Evolutionary conservation across 225 moss, liverwort and hornwort species (phyloP).

Genomic region (Sphagnum contortum): DNA sequence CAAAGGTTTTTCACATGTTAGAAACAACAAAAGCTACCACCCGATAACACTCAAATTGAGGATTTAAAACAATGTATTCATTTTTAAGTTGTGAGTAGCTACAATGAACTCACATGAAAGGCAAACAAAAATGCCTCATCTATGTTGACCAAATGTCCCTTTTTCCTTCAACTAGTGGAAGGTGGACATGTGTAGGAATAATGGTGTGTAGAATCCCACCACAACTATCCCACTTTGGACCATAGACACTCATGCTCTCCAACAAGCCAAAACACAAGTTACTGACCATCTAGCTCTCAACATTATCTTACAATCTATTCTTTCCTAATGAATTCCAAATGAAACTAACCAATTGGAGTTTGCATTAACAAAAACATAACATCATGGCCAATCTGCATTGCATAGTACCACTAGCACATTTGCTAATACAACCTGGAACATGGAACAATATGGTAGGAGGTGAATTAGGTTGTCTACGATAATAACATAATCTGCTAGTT

Average conservation of each 20-base stretch:
- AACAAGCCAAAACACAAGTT: conserved; percentile 4
- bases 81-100: not conserved
- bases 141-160: conserved; percentile 47
- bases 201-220: conserved; percentile 60
- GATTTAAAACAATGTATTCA: not conserved
- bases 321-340: no score
- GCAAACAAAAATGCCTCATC: conserved; percentile 44
- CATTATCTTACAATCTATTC: no score
- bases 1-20: no score
- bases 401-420: not conserved
- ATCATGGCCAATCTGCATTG: not conserved
- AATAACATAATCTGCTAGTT: not conserved
- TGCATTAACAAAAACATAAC: not conserved
- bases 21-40: not conserved
- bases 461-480: not conserved
- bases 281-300: no score
- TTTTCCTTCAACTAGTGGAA: conserved; percentile 42
- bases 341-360: conserved; percentile 7
- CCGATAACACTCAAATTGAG: not conserved
- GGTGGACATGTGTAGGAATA: conserved; percentile 32
- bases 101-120: conserved; percentile 53
- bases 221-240: conserved; percentile 66
- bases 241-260: conserved; percentile 84
- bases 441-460: not conserved
- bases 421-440: not conserved